phyloP scores from a whole-genome alignment of 2,329 filamentous ascomycete genomes.

The Endoconidiophora polonica region DNA sequence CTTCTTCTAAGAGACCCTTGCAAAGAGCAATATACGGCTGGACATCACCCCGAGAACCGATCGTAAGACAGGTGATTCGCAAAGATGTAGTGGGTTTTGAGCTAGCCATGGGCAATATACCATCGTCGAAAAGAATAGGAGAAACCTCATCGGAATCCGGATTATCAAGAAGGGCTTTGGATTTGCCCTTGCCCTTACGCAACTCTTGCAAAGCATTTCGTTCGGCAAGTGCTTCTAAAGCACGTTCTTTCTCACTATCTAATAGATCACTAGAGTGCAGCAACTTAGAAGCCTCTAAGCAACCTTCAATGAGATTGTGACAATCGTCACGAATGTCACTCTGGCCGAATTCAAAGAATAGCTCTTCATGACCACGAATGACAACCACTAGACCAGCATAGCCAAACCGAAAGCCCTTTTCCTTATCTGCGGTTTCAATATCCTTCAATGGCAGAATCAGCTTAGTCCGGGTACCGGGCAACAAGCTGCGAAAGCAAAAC shows the following conservation, averaged over 20 bases:
- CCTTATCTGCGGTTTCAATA: slow-evolving; percentile 84
- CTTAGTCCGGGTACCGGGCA: slow-evolving; percentile 82
- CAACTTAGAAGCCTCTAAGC: slow-evolving; percentile 2
- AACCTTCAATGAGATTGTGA: slow-evolving; percentile 21
- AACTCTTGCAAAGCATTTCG: slow-evolving; percentile 52
- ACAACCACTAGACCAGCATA: slow-evolving; percentile 86
- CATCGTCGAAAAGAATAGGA: background rate
- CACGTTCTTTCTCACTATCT: slow-evolving; percentile 48
- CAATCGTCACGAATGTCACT: slow-evolving; percentile 76
- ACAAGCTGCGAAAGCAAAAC: slow-evolving; percentile 83
- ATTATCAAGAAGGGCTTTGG: background rate
- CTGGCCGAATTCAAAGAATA: slow-evolving; percentile 86
- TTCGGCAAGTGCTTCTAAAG: slow-evolving; percentile 62
- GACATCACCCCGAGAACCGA: slow-evolving; percentile 88
- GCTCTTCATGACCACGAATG: slow-evolving; percentile 81
- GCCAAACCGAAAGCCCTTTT: slow-evolving; percentile 84
- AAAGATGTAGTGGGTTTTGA: slow-evolving; percentile 74
- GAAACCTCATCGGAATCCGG: background rate
- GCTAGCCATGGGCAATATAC: slow-evolving; percentile 34
- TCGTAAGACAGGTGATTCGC: slow-evolving; percentile 82
- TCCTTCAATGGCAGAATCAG: slow-evolving; percentile 80
- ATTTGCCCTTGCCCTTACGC: slow-evolving; percentile 35
- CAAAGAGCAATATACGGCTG: slow-evolving; percentile 95
- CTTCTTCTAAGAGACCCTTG: slow-evolving; percentile 75
- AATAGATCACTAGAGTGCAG: background rate